Evolutionary conservation across 352 stramenopile species (phyloP).

Genomic region (Globisporangium paroecandrum): DNA sequence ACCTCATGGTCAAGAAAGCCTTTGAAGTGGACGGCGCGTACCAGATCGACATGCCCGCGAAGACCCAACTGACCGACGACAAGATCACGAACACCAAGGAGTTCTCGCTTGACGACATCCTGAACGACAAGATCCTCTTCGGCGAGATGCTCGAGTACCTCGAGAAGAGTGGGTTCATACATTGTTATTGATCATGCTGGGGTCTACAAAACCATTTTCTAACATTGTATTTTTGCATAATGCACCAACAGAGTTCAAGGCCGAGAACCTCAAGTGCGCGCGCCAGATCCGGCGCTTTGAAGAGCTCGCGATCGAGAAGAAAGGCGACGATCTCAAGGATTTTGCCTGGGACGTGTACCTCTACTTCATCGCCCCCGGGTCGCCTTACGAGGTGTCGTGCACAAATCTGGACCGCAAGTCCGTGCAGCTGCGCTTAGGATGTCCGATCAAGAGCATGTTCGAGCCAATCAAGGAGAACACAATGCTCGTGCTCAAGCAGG

Average conservation of each 20-base stretch:
- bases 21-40: conserved; percentile 68
- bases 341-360: conserved; percentile 80
- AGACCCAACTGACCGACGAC: conserved; percentile 57
- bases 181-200: background rate
- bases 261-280: conserved; percentile 81
- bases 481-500: conserved; percentile 80
- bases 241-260: conserved; percentile 63
- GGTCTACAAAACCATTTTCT: background rate
- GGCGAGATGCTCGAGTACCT: conserved; percentile 83
- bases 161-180: conserved; percentile 61
- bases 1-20: conserved; percentile 62
- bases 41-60: conserved; percentile 55
- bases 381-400: conserved; percentile 78
- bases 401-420: conserved; percentile 80
- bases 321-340: conserved; percentile 71
- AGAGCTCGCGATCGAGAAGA: conserved; percentile 66
- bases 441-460: conserved; percentile 78
- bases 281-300: conserved; percentile 79
- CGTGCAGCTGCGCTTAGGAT: conserved; percentile 75
- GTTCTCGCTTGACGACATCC: conserved; percentile 79
- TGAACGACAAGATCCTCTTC: conserved; percentile 79
- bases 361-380: conserved; percentile 77
- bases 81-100: conserved; percentile 44
- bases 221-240: background rate
- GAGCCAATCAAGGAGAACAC: conserved; percentile 85